phyloP scores from a whole-genome alignment of 2,329 filamentous ascomycete species.

The Aspergillus quadricinctus region DNA sequence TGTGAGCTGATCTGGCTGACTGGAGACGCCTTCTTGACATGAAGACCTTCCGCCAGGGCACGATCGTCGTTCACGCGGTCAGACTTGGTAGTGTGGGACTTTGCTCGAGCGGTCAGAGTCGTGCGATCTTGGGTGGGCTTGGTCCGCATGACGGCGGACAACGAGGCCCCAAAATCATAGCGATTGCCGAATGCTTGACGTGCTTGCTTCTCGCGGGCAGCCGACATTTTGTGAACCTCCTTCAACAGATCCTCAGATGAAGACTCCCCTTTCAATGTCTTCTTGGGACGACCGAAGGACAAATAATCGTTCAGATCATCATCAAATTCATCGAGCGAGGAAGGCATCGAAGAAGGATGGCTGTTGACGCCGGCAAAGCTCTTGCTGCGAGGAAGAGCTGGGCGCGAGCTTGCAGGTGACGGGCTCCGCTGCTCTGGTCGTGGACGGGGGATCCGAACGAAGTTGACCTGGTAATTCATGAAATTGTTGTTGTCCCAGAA shows the following conservation, averaged over 20 bases:
- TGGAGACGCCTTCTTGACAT: conserved; percentile 14
- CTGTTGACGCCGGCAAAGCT: conserved; percentile 50
- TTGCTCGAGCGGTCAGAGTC: conserved; percentile 55
- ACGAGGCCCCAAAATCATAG: conserved; percentile 93
- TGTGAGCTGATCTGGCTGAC: conserved; percentile 14
- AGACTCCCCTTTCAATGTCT: conserved; percentile 62
- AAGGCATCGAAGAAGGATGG: conserved; percentile 49
- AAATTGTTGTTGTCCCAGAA: conserved; percentile 91
- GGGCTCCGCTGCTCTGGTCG: conserved; percentile 47
- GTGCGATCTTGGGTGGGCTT: conserved; percentile 58
- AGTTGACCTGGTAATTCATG: conserved; percentile 92
- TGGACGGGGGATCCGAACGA: conserved; percentile 70
- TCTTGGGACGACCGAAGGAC: conserved; percentile 55
- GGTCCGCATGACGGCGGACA: conserved; percentile 72
- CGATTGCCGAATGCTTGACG: conserved; percentile 81
- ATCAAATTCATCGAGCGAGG: conserved; percentile 65
- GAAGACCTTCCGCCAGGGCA: conserved; percentile 3
- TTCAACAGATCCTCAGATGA: conserved; percentile 70
- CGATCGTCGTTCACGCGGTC: conserved; percentile 10
- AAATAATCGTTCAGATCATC: conserved; percentile 50
- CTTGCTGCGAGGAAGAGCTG: conserved; percentile 64
- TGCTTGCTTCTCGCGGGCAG: conserved; percentile 44
- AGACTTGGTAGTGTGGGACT: conserved; percentile 43
- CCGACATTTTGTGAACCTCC: conserved; percentile 59
- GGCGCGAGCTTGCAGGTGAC: conserved; percentile 49